Base-by-base conservation (phyloP, 495 filamentous ascomycete genomes). In the Hypoxylon rickii region DNA sequence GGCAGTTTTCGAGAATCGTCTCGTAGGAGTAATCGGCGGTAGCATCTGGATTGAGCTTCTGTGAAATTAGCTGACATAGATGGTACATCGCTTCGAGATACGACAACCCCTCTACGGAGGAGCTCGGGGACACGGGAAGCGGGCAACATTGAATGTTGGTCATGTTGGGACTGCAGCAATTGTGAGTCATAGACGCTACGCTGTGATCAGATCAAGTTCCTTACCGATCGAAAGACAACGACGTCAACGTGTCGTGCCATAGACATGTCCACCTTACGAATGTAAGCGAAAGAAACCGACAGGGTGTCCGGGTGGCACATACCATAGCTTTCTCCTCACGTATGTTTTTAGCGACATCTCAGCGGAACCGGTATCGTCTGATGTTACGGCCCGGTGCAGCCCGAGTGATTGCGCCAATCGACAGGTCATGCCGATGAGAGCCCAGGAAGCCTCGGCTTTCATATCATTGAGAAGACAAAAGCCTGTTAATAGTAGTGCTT, bases 381-480 rank as follows among this genome's bases (percentile, higher is more conserved):
- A 67, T 17, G 60, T 41, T 22, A 73, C 69, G n/a, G 72, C 59
- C 7, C 77, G 66, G 38, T 82, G 79, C 18, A 83, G 60, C 4
- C 80, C 80, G 11, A 83, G 73, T 0, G 78, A 80, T 60, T 83
- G 80, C 7, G 80, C 79, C 15, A 83, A 68, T 24, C 80, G 73
- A 51, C 78, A 81, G 0, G 79, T 82, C 33, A 83, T 71, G 7
- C 78, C 80, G 7, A 81, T 70, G 34, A 83, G 58, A 0, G 80
- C 80, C 80, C 80, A 83, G 1, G 80, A 82, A 11, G 78, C 80
- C 50, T 83, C 80, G 11, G 80, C 79, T 54, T 82, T 82, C 80
- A 83, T 83, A 50, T 83, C 80, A 50, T 83, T 83, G 22, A 80
- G 66, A 12, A 83, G 66, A 22, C 81, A 79, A 45, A 82, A 81